Evolutionary conservation across 129 eudicot genomes (phyloP), one percentile per base, ranked within the genome.

Genomic region (Chrysanthemum makinoi): DNA sequence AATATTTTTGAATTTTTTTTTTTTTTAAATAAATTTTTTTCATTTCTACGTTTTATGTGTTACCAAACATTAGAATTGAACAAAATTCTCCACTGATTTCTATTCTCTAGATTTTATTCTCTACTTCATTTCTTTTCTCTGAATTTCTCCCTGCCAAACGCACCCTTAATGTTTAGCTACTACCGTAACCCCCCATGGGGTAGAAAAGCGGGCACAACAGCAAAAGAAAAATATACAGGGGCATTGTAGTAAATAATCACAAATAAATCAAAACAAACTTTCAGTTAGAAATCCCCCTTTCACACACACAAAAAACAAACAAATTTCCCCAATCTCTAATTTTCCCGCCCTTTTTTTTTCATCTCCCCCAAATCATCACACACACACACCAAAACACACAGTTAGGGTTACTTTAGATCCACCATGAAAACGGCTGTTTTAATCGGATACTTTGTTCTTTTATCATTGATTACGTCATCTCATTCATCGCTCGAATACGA

Each of bases 401-500:
- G 46, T 39, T 35, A 35, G 44, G 46, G 35, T 30, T 30, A 30
- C 33, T 30, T 30, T 2, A 30, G 6, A 7, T 76, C 70, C 70
- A 69, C 75, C 75, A 77, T 77, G 80, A 65, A 77, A 69, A 43
- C 46, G 57, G 57, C 59, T 53, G 65, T 69, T 62, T 55, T 69
- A 77, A n/a, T 77, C 61, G 80, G 69, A 35, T 77, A 22, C 14
- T 69, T 15, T 68, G 20, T 77, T 77, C 75, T 77, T 1, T 11
- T 69, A 3, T 50, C 75, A 17, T 56, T 75, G 62, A 65, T 65
- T 57, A 39, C 73, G 22, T 51, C 75, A 10, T 52, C 58, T 43
- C 63, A 61, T 77, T 69, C 80, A 10, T 60, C 79, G 44, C 88
- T 89, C n/a, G 71, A 86, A 62, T 90, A 90, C 48, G 88, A 90